Percentiles rank a stretch among this genome's conserved stretches.
Evolutionary conservation across 2,329 filamentous ascomycete species (phyloP).

Genomic region (Alternaria gaisen): DNA sequence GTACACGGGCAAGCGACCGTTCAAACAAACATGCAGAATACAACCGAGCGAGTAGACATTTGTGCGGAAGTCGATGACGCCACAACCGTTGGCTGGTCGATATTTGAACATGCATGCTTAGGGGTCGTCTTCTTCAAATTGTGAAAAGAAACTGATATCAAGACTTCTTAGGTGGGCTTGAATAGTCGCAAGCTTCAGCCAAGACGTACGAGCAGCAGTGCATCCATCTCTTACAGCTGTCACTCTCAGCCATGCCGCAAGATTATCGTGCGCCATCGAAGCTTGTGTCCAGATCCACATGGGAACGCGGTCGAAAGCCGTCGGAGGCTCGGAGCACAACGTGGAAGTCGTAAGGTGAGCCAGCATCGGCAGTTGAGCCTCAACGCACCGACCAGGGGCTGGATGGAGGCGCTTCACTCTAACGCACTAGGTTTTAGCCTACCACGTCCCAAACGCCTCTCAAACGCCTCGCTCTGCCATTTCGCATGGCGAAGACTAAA

Average conservation of each 20-base stretch:
- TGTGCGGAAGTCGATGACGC: slow-evolving; percentile 4
- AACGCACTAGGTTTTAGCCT: slow-evolving; percentile 34
- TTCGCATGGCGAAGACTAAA: slow-evolving; percentile 30
- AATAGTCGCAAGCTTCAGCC: slow-evolving; percentile 4
- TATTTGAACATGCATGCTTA: neutral
- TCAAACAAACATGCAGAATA: slow-evolving; percentile 14
- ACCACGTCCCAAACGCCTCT: slow-evolving; percentile 37
- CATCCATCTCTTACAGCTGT: slow-evolving; percentile 26
- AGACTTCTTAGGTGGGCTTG: neutral
- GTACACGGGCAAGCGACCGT: neutral
- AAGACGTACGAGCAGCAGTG: slow-evolving; percentile 10
- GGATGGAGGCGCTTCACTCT: slow-evolving; percentile 27
- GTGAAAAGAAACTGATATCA: neutral
- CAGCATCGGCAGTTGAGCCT: slow-evolving; percentile 14
- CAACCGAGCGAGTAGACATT: neutral
- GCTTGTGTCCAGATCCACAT: slow-evolving; percentile 12
- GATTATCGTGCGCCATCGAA: slow-evolving; percentile 13
- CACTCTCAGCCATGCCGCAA: slow-evolving; percentile 21
- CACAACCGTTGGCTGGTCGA: neutral
- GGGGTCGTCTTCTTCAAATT: neutral
- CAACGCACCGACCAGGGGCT: slow-evolving; percentile 11
- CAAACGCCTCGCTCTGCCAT: slow-evolving; percentile 36
- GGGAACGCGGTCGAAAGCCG: slow-evolving; percentile 7
- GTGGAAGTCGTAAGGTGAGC: neutral
- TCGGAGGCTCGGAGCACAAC: slow-evolving; percentile 6